Base-by-base conservation (phyloP, 2,329 filamentous ascomycete genomes). In the Onygenales sp. region DNA sequence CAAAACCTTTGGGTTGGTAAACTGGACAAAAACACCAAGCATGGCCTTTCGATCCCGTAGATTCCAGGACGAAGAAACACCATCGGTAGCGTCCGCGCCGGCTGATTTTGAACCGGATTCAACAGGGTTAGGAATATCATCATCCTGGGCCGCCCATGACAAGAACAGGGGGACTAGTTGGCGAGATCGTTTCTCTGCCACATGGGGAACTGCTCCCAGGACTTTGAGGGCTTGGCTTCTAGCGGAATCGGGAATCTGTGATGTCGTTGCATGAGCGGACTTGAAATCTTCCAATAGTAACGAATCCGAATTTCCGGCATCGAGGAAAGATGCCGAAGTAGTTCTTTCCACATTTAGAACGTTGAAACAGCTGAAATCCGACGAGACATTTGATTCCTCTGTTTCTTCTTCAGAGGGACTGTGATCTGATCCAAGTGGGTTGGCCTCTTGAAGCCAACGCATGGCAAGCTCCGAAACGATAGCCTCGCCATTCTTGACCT, bases 111-210 rank as follows among this genome's bases (percentile, higher is more conserved):
- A 27, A 27, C 21, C 5, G 10, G 38, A 10, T 1, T 65, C 62
- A 1, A 55, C 48, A 31, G 54, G 42, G 10, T 50, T 53, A 42
- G 58, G 60, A 5, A 66, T 66, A 33, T 73, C 72, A 7, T 78
- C 76, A 7, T 76, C 74, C 11, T 78, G 76, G 6, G 74, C 73
- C n/a, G 83, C 83, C 89, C 92, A 95, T 14, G 83, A 81, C 6
- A 98, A 75, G 39, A 98, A 86, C 57, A 92, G 80, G 1, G 94
- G 93, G 1, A 97, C 87, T 27, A 98, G 76, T 58, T 84, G 80
- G 36, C 91, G 85, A 7, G 92, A 96, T 36, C 84, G 81, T 67
- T 87, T 95, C 70, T 98, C 93, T 0, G 89, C 91, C 46, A 95
- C 72, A 9, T 78, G 75, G 9, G 93, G 89, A 32, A 88, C 76